Conservation (phyloP, 2,329 filamentous ascomycete species). For the Verticillium nubilum region DNA sequence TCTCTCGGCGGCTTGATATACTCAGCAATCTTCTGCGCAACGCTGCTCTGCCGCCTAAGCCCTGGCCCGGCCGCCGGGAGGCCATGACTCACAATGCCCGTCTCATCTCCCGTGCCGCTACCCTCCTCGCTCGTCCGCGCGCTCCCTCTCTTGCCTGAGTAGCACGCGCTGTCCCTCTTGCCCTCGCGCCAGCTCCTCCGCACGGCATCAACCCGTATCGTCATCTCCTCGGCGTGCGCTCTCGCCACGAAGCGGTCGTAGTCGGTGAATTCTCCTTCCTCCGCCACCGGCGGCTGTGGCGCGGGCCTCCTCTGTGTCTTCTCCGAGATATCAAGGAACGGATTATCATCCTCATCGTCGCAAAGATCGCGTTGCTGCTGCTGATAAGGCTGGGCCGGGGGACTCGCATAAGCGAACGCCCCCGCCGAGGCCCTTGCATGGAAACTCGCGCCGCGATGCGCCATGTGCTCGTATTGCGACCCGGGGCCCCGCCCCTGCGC, state of each 20-base stretch:
- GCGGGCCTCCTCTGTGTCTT: neutral
- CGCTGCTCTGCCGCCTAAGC: constrained; percentile 17
- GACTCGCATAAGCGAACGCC: neutral
- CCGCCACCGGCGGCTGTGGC: neutral
- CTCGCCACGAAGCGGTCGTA: constrained; percentile 21
- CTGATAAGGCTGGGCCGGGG: neutral
- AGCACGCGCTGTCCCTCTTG: constrained; percentile 9
- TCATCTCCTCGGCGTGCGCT: constrained; percentile 19
- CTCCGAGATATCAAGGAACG: neutral
- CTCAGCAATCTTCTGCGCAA: constrained; percentile 46
- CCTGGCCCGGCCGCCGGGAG: constrained; percentile 2
- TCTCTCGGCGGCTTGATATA: constrained; percentile 20
- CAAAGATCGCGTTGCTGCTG: neutral
- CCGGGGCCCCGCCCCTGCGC: neutral
- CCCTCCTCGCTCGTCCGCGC: constrained; percentile 6
- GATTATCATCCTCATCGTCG: neutral
- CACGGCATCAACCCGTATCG: constrained; percentile 11
- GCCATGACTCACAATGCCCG: neutral
- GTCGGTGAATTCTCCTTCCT: constrained; percentile 11
- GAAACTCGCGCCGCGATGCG: neutral
- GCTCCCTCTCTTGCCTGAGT: constrained; percentile 7
- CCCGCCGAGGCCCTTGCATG: neutral
- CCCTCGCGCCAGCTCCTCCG: constrained; percentile 9
- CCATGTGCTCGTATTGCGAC: neutral
- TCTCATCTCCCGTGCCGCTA: constrained; percentile 1